These are phyloP conservation scores for Pleurotus salmoneostramineus DNA, from an alignment of 768 basidiomycete genomes.

Conservation along the genomic window DNA sequence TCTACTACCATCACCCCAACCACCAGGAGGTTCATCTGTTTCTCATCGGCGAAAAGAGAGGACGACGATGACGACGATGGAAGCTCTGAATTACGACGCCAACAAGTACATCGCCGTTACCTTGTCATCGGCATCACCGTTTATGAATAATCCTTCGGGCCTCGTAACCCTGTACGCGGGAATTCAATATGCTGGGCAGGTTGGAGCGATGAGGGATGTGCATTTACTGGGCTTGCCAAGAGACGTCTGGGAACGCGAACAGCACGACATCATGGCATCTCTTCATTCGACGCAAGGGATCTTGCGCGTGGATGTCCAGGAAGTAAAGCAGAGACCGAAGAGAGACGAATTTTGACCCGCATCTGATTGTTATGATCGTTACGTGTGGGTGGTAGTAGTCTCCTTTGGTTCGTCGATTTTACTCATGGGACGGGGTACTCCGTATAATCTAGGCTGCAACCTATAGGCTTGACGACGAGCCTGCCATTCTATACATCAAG, in stretches of 20 bases:
- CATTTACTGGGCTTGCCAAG: conserved; percentile 42
- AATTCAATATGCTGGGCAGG: conserved; percentile 33
- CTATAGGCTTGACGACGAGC: too few species aligned
- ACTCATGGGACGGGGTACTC: too few species aligned
- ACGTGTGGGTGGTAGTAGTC: too few species aligned
- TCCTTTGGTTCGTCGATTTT: too few species aligned
- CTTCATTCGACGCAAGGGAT: conserved; percentile 27
- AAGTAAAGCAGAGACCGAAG: conserved; percentile 29
- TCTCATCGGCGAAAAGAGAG: too few species aligned
- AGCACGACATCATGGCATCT: conserved; percentile 24
- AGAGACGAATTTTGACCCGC: conserved; percentile 26
- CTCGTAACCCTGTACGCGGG: conserved; percentile 28
- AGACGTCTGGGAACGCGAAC: conserved; percentile 27
- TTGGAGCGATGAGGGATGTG: conserved; percentile 38
- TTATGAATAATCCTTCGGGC: conserved; percentile 23
- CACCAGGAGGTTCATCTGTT: background rate
- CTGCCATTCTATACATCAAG: too few species aligned
- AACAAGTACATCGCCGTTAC: conserved; percentile 44
- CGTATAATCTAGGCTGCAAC: too few species aligned
- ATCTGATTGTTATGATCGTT: background rate
- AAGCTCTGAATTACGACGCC: conserved; percentile 28
- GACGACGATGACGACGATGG: conserved; percentile 13
- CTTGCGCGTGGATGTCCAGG: conserved; percentile 32
- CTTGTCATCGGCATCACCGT: conserved; percentile 28
- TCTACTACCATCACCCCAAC: background rate